Evolutionary conservation across 2,329 filamentous ascomycete species (phyloP).

Genomic region (Grosmannia serpens): DNA sequence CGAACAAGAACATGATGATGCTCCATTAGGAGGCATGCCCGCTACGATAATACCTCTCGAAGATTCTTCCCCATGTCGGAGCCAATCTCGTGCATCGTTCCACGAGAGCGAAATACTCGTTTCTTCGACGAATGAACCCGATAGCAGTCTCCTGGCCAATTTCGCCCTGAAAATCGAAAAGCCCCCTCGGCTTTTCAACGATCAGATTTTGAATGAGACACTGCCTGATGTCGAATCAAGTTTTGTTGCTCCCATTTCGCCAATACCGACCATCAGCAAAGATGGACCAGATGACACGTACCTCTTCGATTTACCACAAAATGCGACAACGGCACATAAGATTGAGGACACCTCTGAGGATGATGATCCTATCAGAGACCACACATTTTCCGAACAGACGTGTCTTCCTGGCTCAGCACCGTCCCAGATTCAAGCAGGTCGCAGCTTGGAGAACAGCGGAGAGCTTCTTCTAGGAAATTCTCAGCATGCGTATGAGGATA

Average conservation of each 20-base stretch:
- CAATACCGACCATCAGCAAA: constrained; percentile 35
- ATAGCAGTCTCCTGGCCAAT: constrained; percentile 32
- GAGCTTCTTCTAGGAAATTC: background rate
- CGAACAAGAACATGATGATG: background rate
- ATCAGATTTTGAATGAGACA: constrained; percentile 42
- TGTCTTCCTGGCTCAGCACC: background rate
- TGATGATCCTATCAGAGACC: background rate
- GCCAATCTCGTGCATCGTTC: background rate
- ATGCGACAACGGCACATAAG: constrained; percentile 3
- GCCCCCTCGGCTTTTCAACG: constrained; percentile 38
- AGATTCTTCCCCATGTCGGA: background rate
- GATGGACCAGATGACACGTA: constrained; percentile 47
- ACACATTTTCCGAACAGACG: background rate
- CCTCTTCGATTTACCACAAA: constrained; percentile 39
- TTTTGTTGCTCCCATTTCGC: constrained; percentile 47
- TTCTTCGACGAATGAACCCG: constrained; percentile 6
- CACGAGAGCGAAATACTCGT: too few relatives aligned
- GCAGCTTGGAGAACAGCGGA: background rate
- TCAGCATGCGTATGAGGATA: background rate
- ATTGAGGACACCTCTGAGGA: background rate
- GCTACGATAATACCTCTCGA: background rate
- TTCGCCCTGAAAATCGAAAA: constrained; percentile 19
- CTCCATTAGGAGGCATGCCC: background rate
- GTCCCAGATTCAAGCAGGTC: background rate
- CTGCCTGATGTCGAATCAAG: constrained; percentile 55